Percentiles rank a stretch among this genome's conserved stretches.
Evolutionary conservation across 495 filamentous ascomycete genomes (phyloP).

Genomic region (Penicillium psychrofluorescens): DNA sequence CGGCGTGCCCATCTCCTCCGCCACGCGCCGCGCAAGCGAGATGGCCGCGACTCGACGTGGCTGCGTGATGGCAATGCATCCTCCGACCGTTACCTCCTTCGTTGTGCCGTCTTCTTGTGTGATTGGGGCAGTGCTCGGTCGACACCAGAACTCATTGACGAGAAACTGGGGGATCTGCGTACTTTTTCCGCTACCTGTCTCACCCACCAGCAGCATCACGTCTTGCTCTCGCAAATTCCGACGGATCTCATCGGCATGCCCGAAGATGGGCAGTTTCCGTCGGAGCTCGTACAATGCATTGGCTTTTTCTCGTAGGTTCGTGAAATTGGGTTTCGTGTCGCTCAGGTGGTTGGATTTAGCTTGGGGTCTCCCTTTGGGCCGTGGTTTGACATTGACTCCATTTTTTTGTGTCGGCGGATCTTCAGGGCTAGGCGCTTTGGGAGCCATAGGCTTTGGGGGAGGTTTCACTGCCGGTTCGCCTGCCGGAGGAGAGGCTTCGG

Average conservation of each 20-base stretch:
- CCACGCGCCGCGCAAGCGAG: slow-evolving; percentile 83
- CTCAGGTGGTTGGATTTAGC: slow-evolving; percentile 7
- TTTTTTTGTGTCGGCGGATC: slow-evolving; percentile 1
- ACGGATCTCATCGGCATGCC: slow-evolving; percentile 62
- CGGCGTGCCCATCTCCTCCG: slow-evolving; percentile 81
- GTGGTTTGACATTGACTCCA: neutral
- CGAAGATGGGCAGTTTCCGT: slow-evolving; percentile 75
- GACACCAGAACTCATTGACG: slow-evolving; percentile 72
- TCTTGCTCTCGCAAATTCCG: slow-evolving; percentile 57
- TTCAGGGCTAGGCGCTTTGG: neutral
- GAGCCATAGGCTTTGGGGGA: neutral
- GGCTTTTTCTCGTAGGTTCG: slow-evolving; percentile 37
- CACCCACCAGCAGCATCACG: slow-evolving; percentile 80
- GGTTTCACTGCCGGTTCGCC: neutral
- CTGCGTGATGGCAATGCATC: slow-evolving; percentile 92
- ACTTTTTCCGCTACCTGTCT: slow-evolving; percentile 94
- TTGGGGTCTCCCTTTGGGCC: neutral
- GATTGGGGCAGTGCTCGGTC: slow-evolving; percentile 44
- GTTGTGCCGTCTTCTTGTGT: slow-evolving; percentile 24
- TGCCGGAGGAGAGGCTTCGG: slow-evolving; percentile 4
- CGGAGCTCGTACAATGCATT: slow-evolving; percentile 43
- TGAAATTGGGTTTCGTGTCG: slow-evolving; percentile 22
- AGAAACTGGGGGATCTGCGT: slow-evolving; percentile 95
- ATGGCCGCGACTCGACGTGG: slow-evolving; percentile 90
- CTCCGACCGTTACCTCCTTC: slow-evolving; percentile 58